Evolutionary conservation across 2,329 filamentous ascomycete genomes (phyloP).

Genomic region (Fusarium metavorans): DNA sequence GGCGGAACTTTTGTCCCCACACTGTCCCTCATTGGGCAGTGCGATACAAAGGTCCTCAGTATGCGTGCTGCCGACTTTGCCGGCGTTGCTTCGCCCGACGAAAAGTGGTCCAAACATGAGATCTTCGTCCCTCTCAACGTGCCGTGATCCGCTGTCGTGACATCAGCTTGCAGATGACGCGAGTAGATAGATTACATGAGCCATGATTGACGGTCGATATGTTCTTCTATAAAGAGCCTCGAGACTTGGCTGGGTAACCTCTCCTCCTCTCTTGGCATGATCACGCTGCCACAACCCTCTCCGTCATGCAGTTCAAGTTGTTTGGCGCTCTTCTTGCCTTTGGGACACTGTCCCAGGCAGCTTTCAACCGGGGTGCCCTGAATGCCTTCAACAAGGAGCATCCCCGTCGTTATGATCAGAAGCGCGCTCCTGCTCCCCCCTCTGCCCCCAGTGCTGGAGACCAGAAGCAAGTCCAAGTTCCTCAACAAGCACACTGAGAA

Average conservation of each 20-base stretch:
- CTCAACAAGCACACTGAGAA: conserved; percentile 44
- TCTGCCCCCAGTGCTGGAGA: conserved; percentile 11
- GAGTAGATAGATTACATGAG: neutral
- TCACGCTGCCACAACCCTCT: neutral
- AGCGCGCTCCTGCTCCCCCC: conserved; percentile 2
- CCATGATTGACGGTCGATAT: neutral
- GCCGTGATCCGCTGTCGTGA: conserved; percentile 27
- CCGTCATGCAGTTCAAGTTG: conserved; percentile 39
- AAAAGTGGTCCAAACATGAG: conserved; percentile 3
- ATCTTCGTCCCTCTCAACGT: conserved; percentile 1
- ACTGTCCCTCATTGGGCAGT: conserved; percentile 20
- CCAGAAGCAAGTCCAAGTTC: conserved; percentile 33
- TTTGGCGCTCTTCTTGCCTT: conserved; percentile 34
- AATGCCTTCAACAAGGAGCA: conserved; percentile 34
- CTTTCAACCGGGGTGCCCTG: conserved; percentile 38
- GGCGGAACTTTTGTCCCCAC: conserved; percentile 32
- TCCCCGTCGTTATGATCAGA: conserved; percentile 23
- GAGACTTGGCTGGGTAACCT: neutral
- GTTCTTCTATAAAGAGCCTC: conserved; percentile 11
- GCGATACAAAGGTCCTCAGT: neutral
- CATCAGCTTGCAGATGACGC: conserved; percentile 17
- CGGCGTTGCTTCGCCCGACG: neutral
- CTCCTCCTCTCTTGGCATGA: neutral
- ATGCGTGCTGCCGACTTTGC: conserved; percentile 27
- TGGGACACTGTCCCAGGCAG: conserved; percentile 39